Base-by-base conservation (phyloP, 345 rosid species). In the Aegle marmelos region DNA sequence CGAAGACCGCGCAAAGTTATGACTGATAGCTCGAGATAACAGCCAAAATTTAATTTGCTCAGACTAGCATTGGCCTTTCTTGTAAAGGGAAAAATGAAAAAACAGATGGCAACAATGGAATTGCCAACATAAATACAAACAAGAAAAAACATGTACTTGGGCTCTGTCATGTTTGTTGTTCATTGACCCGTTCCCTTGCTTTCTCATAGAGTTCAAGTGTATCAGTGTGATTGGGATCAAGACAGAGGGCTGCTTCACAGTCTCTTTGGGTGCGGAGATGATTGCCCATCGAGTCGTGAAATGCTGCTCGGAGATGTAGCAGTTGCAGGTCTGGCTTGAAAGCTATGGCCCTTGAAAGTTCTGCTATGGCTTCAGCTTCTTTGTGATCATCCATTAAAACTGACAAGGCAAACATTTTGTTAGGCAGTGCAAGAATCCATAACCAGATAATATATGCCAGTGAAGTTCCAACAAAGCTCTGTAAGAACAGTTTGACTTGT, bases 351-450 rank as follows among this genome's bases (percentile, higher is more conserved):
- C 81, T 89, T 25, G 97, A 80, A 45, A 97, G 98, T 93, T 97
- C 98, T 22, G 73, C 76, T 78, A 97, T 88, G 48, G 99, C 99
- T 82, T 94, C 97, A 5, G 64, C 90, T 86, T 94, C 99, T 84
- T 87, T 91, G 86, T 91, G 98, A 80, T 93, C 96, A 72, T 97
- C 99, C 99, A 97, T 97, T 60, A 94, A 86, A 82, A 94, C 99
- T 97, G 92, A 75, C 72, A 76, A 33, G n/a, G 63, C 72, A 70
- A 61, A 21, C 30, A 21, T 50, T 71, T 41, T 59, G 58, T 82
- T 64, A 60, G 65, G 25, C 70, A 27, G 25, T 48, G 68, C 58
- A 68, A 78, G 37, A 65, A 17, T 24, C 37, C 68, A 68, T 58
- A 45, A 13, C 56, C 21, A 21, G 25, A 68, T 50, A 45, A 72